Conservation (phyloP, 202 grass and related monocot species). For the Cymbopogon flexuosus region DNA sequence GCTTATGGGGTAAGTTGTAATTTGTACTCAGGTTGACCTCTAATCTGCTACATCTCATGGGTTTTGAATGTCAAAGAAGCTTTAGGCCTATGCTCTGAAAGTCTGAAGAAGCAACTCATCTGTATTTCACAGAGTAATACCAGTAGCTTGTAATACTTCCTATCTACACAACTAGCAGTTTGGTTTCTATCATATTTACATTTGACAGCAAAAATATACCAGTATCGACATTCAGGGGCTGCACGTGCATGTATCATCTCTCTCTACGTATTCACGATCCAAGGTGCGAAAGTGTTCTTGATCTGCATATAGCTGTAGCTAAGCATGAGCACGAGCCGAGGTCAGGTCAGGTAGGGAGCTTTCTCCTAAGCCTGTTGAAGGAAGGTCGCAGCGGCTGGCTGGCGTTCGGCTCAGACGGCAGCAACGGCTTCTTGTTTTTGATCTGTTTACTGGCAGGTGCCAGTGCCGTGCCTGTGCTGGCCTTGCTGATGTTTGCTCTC, state of each 20-base stretch:
- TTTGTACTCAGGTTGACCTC: slow-evolving; percentile 21
- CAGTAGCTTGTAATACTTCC: background rate
- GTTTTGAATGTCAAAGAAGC: background rate
- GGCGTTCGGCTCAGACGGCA: slow-evolving; percentile 44
- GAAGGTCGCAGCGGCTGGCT: slow-evolving; percentile 55
- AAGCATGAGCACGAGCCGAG: background rate
- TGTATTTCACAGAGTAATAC: background rate
- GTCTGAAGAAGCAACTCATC: background rate
- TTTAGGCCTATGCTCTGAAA: background rate
- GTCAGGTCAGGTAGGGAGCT: slow-evolving; percentile 21
- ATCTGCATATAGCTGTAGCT: background rate
- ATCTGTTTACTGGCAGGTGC: slow-evolving; percentile 38
- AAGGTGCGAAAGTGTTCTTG: background rate
- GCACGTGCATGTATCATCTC: background rate
- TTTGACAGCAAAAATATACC: background rate
- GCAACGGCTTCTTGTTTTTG: slow-evolving; percentile 56
- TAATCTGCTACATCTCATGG: slow-evolving; percentile 3
- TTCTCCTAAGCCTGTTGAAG: slow-evolving; percentile 59
- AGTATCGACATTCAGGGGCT: background rate
- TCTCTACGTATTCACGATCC: background rate
- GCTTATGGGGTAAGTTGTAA: background rate
- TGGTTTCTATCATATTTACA: background rate
- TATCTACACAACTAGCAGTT: background rate
- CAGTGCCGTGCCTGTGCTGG: background rate
- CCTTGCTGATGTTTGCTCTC: slow-evolving; percentile 24